These are phyloP conservation scores for Sanghuangporus sanghuang DNA, from an alignment of 1,284 basidiomycete species.

Conservation along the genomic window DNA sequence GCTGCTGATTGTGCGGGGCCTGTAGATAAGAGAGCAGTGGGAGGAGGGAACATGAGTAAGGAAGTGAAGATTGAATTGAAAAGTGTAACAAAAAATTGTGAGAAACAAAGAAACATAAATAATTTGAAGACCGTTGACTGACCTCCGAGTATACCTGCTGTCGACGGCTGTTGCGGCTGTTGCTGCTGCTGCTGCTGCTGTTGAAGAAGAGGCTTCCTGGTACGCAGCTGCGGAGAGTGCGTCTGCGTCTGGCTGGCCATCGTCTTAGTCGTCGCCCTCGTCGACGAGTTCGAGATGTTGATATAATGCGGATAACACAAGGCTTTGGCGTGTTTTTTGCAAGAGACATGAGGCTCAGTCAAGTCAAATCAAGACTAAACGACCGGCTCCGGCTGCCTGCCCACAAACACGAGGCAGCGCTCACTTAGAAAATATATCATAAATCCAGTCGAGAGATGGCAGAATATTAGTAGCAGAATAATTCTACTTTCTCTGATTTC, in stretches of 20 bases:
- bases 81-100: background rate
- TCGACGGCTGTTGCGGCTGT: background rate
- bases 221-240: conserved; percentile 39
- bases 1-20: conserved; percentile 2
- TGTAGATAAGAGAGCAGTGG: background rate
- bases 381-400: too few relatives aligned
- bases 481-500: too few relatives aligned
- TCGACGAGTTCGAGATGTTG: too few relatives aligned
- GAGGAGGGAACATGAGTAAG: background rate
- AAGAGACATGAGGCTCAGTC: too few relatives aligned
- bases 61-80: background rate
- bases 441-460: too few relatives aligned
- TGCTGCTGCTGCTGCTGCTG: conserved; percentile 1
- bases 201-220: conserved; percentile 29
- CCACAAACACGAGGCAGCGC: background rate
- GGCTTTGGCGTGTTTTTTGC: too few relatives aligned
- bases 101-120: too few relatives aligned
- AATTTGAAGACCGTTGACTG: too few relatives aligned
- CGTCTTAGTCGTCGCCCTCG: background rate
- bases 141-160: background rate
- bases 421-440: too few relatives aligned
- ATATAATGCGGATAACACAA: too few relatives aligned
- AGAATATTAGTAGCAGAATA: too few relatives aligned
- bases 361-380: too few relatives aligned
- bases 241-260: conserved; percentile 60